Evolutionary conservation across 129 eudicot species (phyloP).

Genomic region (Deinandra increscens): DNA sequence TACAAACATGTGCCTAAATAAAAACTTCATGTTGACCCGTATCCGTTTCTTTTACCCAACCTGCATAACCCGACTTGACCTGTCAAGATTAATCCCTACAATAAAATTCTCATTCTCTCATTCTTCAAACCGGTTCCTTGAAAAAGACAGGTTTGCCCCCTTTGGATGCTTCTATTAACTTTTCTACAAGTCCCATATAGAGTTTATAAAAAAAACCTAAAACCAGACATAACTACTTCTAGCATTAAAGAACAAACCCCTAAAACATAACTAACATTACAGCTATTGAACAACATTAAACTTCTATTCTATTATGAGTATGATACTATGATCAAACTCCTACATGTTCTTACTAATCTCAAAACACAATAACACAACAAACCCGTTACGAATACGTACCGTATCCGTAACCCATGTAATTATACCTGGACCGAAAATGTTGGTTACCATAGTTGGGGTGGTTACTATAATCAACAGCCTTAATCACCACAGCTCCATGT

Average conservation of each 20-base stretch:
- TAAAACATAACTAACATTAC: slow-evolving; percentile 2
- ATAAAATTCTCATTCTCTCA: too few species aligned
- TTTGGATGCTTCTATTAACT: too few species aligned
- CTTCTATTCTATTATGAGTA: slow-evolving; percentile 27
- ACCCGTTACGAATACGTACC: slow-evolving; percentile 42
- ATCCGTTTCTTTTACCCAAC: too few species aligned
- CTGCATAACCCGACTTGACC: too few species aligned
- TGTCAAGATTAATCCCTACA: too few species aligned
- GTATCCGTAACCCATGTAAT: slow-evolving; percentile 64
- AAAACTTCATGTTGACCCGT: too few species aligned
- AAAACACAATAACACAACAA: slow-evolving; percentile 12
- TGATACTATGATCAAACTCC: slow-evolving; percentile 12
- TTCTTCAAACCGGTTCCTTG: too few species aligned
- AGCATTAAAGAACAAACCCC: slow-evolving; percentile 2
- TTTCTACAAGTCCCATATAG: neutral
- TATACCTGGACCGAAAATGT: slow-evolving; percentile 70
- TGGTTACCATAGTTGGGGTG: slow-evolving; percentile 38
- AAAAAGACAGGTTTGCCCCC: too few species aligned
- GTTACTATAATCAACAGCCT: slow-evolving; percentile 79
- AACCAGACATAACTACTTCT: neutral
- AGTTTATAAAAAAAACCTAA: too few species aligned
- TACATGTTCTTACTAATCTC: slow-evolving; percentile 24
- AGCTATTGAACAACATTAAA: slow-evolving; percentile 17
- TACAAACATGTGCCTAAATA: too few species aligned
- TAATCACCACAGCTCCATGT: slow-evolving; percentile 73